Conservation (phyloP, 352 stramenopile genomes). For the Aphanomyces stellatus region DNA sequence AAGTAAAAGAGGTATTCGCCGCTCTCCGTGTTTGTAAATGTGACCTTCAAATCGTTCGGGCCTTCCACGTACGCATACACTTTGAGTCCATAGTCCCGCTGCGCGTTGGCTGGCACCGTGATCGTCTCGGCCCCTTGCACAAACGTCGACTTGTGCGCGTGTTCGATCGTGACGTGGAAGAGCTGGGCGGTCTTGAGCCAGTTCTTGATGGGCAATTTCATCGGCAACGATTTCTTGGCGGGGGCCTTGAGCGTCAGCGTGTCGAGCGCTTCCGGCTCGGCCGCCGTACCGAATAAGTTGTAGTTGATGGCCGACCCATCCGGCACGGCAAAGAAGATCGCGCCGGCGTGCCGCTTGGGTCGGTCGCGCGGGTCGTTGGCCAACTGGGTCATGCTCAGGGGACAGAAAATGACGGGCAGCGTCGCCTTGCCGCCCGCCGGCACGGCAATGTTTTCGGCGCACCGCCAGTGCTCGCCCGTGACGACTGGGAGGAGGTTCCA, state of each 20-base stretch:
- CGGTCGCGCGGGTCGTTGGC: conserved; percentile 24
- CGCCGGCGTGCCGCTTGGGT: conserved; percentile 54
- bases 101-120: conserved; percentile 43
- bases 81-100: conserved; percentile 75
- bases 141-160: conserved; percentile 43
- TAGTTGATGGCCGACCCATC: conserved; percentile 85
- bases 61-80: conserved; percentile 87
- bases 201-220: conserved; percentile 77
- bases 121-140: conserved; percentile 61
- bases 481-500: conserved; percentile 87
- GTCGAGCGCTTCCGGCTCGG: conserved; percentile 34
- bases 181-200: conserved; percentile 71
- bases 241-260: conserved; percentile 40
- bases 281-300: conserved; percentile 72
- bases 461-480: conserved; percentile 80
- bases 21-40: conserved; percentile 70
- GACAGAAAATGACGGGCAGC: conserved; percentile 67
- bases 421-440: conserved; percentile 51
- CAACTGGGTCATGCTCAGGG: conserved; percentile 77
- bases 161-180: conserved; percentile 53
- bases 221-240: conserved; percentile 67
- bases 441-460: conserved; percentile 72
- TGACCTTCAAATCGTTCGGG: conserved; percentile 37
- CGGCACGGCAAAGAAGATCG: conserved; percentile 86
- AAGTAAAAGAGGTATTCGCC: conserved; percentile 82